phyloP scores from a whole-genome alignment of 495 filamentous ascomycete genomes.

The Talaromyces borbonicus region DNA sequence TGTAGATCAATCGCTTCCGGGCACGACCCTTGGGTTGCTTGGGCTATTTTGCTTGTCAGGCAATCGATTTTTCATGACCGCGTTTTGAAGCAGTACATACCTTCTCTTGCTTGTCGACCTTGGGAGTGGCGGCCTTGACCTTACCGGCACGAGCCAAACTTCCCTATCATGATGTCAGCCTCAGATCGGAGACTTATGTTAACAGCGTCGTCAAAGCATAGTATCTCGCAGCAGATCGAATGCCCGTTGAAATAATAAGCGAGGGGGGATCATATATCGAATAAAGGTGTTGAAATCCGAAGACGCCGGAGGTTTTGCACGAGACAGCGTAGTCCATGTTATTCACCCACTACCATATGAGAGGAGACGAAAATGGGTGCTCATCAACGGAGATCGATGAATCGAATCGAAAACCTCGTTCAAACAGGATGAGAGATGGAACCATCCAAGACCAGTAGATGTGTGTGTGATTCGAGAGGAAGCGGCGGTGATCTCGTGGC shows the following conservation, averaged over 20 bases:
- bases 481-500: neutral
- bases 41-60: constrained; percentile 28
- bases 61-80: neutral
- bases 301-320: too few species aligned
- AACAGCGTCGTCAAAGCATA: neutral
- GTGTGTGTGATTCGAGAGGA: too few species aligned
- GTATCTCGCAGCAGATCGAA: neutral
- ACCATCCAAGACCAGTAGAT: too few species aligned
- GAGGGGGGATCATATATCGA: too few species aligned
- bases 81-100: constrained; percentile 4
- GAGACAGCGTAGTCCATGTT: too few species aligned
- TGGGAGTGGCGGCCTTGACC: constrained; percentile 87
- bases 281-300: too few species aligned
- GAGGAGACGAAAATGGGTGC: too few species aligned
- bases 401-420: too few species aligned
- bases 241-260: too few species aligned
- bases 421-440: too few species aligned
- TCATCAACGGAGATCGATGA: too few species aligned
- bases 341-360: too few species aligned
- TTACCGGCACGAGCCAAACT: constrained; percentile 47
- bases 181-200: neutral
- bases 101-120: constrained; percentile 45
- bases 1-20: constrained; percentile 96
- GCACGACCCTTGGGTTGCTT: constrained; percentile 88
- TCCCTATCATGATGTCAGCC: constrained; percentile 2